Percentiles rank a stretch among this genome's conserved stretches.
Evolutionary conservation across 2,329 filamentous ascomycete species (phyloP).

Genomic region (Elsinoe fawcettii): DNA sequence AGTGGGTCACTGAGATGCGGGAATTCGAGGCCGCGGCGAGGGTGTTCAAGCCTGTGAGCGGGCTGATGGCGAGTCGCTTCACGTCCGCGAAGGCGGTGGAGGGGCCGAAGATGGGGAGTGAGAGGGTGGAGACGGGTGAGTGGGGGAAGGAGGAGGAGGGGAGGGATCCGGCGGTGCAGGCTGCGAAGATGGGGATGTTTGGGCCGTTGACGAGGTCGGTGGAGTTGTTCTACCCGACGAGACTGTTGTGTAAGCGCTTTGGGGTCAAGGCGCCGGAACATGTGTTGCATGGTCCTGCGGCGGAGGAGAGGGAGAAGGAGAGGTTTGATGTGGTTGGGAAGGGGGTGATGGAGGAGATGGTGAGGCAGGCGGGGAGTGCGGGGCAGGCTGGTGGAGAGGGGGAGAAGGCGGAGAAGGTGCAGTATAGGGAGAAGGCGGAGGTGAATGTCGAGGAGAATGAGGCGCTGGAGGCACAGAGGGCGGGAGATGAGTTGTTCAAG

Average conservation of each 20-base stretch:
- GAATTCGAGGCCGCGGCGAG: slow-evolving; percentile 68
- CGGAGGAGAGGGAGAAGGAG: slow-evolving; percentile 19
- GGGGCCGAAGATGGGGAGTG: slow-evolving; percentile 27
- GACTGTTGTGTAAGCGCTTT: slow-evolving; percentile 89
- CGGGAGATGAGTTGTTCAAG: slow-evolving; percentile 74
- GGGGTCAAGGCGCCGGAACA: slow-evolving; percentile 72
- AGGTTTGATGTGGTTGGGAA: slow-evolving; percentile 46
- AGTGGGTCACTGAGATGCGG: slow-evolving; percentile 70
- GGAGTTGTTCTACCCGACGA: slow-evolving; percentile 67
- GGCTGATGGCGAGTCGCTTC: slow-evolving; percentile 88
- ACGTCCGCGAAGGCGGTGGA: slow-evolving; percentile 53
- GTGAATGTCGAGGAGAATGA: slow-evolving; percentile 72
- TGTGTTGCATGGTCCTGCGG: slow-evolving; percentile 47
- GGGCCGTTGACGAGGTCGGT: slow-evolving; percentile 72
- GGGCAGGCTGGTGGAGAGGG: slow-evolving; percentile 14
- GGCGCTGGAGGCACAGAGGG: slow-evolving; percentile 63
- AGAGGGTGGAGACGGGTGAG: slow-evolving; percentile 22
- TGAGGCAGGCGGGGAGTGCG: slow-evolving; percentile 24
- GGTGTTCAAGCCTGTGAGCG: slow-evolving; percentile 87
- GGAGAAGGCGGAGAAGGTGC: slow-evolving; percentile 18
- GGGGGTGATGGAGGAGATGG: slow-evolving; percentile 48
- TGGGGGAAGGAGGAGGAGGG: slow-evolving; percentile 16
- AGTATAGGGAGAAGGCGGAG: slow-evolving; percentile 21
- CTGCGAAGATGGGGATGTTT: slow-evolving; percentile 87
- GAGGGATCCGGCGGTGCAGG: slow-evolving; percentile 69